Conservation (phyloP, 768 basidiomycete genomes). For the Panaeolus cyanescens region DNA sequence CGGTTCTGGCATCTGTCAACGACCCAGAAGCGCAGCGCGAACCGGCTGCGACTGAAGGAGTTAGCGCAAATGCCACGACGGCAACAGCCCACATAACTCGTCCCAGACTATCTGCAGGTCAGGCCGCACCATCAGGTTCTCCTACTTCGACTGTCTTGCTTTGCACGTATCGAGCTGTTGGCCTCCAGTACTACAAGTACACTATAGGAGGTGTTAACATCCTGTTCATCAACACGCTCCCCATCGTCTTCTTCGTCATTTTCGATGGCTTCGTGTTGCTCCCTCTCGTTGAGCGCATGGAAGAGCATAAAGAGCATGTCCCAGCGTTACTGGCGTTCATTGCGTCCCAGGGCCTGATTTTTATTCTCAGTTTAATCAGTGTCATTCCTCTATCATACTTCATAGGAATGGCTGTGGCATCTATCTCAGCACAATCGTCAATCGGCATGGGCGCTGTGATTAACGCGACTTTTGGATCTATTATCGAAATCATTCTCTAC, state of each 20-base stretch:
- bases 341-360: constrained; percentile 77
- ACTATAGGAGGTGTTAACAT: constrained; percentile 99
- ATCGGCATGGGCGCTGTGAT: constrained; percentile 99
- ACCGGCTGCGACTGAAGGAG: constrained; percentile 8
- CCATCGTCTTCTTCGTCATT: constrained; percentile 94
- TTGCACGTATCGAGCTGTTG: constrained; percentile 91
- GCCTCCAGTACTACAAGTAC: constrained; percentile 96
- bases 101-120: constrained; percentile 80
- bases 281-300: constrained; percentile 63
- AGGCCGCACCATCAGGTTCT: constrained; percentile 83
- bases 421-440: constrained; percentile 96
- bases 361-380: constrained; percentile 80
- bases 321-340: constrained; percentile 69
- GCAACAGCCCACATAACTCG: constrained; percentile 33
- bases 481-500: constrained; percentile 96
- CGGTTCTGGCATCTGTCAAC: constrained; percentile 55
- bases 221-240: constrained; percentile 92
- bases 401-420: constrained; percentile 99
- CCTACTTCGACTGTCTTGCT: constrained; percentile 86
- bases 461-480: constrained; percentile 98
- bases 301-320: constrained; percentile 55
- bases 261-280: constrained; percentile 87
- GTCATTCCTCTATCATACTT: constrained; percentile 99
- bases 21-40: constrained; percentile 26
- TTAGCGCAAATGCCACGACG: constrained; percentile 21